Evolutionary conservation across 257 asterid genomes (phyloP).

Genomic region (Buddleja alternifolia): DNA sequence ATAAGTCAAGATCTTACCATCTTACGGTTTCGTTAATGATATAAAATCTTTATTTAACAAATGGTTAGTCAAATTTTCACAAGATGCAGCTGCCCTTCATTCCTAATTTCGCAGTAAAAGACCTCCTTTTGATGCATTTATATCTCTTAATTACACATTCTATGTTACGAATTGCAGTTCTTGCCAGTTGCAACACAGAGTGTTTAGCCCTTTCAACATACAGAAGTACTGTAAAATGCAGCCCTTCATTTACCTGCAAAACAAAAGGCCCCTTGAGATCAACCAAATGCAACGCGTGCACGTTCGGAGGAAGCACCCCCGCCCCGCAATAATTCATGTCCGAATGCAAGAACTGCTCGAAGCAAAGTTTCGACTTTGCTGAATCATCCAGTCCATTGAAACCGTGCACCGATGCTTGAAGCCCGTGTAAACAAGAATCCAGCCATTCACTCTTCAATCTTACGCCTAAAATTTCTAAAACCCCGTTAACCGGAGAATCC

Average conservation of each 20-base stretch:
- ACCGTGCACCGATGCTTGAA: slow-evolving; percentile 48
- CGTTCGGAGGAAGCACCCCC: slow-evolving; percentile 74
- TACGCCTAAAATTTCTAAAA: slow-evolving; percentile 62
- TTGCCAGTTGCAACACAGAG: too few relatives aligned
- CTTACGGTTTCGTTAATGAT: too few relatives aligned
- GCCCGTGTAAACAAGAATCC: slow-evolving; percentile 64
- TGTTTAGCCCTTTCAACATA: neutral
- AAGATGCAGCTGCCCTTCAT: too few relatives aligned
- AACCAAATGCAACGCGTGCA: slow-evolving; percentile 60
- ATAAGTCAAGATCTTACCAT: too few relatives aligned
- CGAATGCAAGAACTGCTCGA: slow-evolving; percentile 66
- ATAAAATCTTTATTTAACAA: too few relatives aligned
- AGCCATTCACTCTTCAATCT: slow-evolving; percentile 71
- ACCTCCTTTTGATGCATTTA: too few relatives aligned
- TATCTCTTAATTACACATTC: too few relatives aligned
- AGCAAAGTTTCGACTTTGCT: slow-evolving; percentile 78
- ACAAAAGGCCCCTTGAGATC: slow-evolving; percentile 91
- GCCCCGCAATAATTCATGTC: slow-evolving; percentile 85
- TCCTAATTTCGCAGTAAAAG: too few relatives aligned
- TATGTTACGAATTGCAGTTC: too few relatives aligned
- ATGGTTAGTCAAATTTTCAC: too few relatives aligned
- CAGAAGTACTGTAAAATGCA: slow-evolving; percentile 7
- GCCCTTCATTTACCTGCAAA: slow-evolving; percentile 64
- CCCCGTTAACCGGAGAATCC: slow-evolving; percentile 49
- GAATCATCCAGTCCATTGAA: slow-evolving; percentile 56